These are phyloP conservation scores for Aspergillus floridensis DNA, from an alignment of 2,329 filamentous ascomycete species.

Conservation along the genomic window DNA sequence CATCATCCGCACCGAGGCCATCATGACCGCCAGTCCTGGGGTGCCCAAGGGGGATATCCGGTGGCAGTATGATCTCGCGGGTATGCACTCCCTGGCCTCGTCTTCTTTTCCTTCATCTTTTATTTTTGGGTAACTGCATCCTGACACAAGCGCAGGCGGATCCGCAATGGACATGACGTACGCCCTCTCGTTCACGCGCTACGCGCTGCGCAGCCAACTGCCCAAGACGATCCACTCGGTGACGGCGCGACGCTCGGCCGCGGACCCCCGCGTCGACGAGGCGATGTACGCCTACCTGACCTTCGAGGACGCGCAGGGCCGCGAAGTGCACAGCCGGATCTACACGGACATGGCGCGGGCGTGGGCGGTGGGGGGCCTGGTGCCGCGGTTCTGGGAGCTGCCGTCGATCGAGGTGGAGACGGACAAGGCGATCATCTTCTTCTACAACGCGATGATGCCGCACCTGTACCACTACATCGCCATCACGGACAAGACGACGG, in stretches of 20 bases:
- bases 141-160: slow-evolving; percentile 19
- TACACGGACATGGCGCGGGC: slow-evolving; percentile 32
- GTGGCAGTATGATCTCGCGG: slow-evolving; percentile 44
- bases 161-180: slow-evolving; percentile 43
- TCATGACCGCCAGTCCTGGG: slow-evolving; percentile 8
- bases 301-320: slow-evolving; percentile 18
- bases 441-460: slow-evolving; percentile 36
- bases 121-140: not conserved
- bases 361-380: slow-evolving; percentile 17
- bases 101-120: too few relatives aligned
- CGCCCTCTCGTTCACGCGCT: slow-evolving; percentile 35
- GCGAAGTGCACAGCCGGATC: slow-evolving; percentile 27
- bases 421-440: slow-evolving; percentile 28
- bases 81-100: slow-evolving; percentile 8
- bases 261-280: slow-evolving; percentile 30
- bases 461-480: slow-evolving; percentile 36
- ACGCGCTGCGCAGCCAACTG: slow-evolving; percentile 25
- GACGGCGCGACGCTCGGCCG: slow-evolving; percentile 22
- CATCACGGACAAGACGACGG: slow-evolving; percentile 17
- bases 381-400: slow-evolving; percentile 34
- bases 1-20: slow-evolving; percentile 28
- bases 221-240: slow-evolving; percentile 33
- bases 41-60: slow-evolving; percentile 43
- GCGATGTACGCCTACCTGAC: slow-evolving; percentile 31
- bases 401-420: slow-evolving; percentile 30